Conservation (phyloP, 2,329 filamentous ascomycete genomes). For the Beauveria varroae region DNA sequence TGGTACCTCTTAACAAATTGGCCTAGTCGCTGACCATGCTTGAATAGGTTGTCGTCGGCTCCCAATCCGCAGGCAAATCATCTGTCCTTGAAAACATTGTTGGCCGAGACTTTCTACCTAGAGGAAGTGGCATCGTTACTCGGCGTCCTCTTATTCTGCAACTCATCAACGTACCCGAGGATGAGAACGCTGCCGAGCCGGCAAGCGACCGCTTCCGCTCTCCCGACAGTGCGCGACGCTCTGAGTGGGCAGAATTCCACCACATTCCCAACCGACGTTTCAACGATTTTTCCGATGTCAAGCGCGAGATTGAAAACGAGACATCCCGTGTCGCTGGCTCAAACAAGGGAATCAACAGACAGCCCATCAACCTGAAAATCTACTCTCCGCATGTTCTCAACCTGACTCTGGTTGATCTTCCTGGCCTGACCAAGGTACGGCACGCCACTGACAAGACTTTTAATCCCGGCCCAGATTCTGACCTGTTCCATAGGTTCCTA, state of each 20-base stretch:
- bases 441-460: not conserved
- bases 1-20: not conserved
- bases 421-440: conserved; percentile 83
- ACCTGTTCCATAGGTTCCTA: conserved; percentile 60
- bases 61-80: conserved; percentile 96
- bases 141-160: conserved; percentile 90
- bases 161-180: conserved; percentile 90
- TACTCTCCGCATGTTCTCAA: conserved; percentile 97
- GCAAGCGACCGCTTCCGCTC: conserved; percentile 67
- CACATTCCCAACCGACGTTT: conserved; percentile 86
- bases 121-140: conserved; percentile 94
- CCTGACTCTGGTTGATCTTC: conserved; percentile 90
- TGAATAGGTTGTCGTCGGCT: conserved; percentile 86
- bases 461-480: not conserved
- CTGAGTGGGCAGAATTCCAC: conserved; percentile 90
- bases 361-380: conserved; percentile 97
- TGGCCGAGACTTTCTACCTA: conserved; percentile 90
- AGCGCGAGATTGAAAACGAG: conserved; percentile 94
- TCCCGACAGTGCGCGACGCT: conserved; percentile 58
- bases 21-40: conserved; percentile 8
- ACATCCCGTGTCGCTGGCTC: conserved; percentile 84
- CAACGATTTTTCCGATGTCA: conserved; percentile 87
- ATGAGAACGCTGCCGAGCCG: conserved; percentile 59
- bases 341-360: conserved; percentile 97
- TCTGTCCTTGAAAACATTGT: conserved; percentile 99